Evolutionary conservation across 2,329 filamentous ascomycete genomes (phyloP), one percentile per base, ranked within the genome.

Genomic region (Chalaropsis thielavioides): DNA sequence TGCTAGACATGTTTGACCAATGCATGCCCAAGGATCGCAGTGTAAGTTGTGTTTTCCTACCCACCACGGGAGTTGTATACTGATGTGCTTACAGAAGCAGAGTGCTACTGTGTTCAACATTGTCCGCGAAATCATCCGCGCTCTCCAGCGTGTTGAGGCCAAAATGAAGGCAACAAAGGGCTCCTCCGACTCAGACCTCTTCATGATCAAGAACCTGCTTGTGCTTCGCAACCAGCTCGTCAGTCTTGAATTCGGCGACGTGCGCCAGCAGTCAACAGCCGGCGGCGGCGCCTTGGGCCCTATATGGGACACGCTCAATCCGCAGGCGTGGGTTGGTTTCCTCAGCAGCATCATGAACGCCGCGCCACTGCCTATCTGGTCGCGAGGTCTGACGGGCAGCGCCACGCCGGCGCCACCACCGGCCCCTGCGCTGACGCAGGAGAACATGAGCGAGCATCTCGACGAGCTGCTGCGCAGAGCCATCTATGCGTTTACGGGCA

Each of bases 221-320:
- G 87, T 96, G 61, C 83, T 99, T 62, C 97, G 97, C 75, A 95
- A 96, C 72, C 90, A 96, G 73, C 88, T 99, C 62, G 86, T 99
- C 31, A 92, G 92, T 10, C 91, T 99, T 68, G 94, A 99, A 76
- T 96, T 99, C 69, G 92, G 83, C 62, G 83, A 86, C 69, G 80
- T 84, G 17, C 77, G 83, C 67, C 81, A 80, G 64, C 78, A 81
- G 56, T 73, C 74, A 4, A 44, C 49, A 17, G 11, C 41, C 7
- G 74, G 75, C 13, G 72, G 75, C 24, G 76, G 77, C 2, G 74
- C 75, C 6, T 86, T 87, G 70, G 76, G 79, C 17, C 82, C 82
- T 68, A 85, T 87, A 49, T 86, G 83, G 83, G 82, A 85, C 62
- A 82, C 82, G 0, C 77, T 86, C 13, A 84, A 77, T 70, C 80